phyloP scores from a whole-genome alignment of 176 grass and related monocot species.

The Echinochloa phyllopogon region DNA sequence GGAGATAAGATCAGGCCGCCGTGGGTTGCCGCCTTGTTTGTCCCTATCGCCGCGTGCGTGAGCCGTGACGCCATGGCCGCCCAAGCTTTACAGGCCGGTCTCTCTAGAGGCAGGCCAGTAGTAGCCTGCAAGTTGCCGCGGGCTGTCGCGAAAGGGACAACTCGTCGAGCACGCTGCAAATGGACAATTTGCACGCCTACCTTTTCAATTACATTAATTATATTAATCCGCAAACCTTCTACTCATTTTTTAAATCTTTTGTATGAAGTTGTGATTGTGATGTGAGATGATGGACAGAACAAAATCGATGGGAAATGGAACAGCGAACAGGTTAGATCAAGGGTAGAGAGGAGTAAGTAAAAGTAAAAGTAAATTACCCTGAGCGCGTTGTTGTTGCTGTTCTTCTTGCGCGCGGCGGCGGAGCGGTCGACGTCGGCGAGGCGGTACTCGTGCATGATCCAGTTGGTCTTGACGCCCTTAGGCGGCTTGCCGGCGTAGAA shows the following conservation, averaged over 20 bases:
- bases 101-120: not conserved
- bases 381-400: slow-evolving; percentile 69
- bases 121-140: not conserved
- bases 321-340: no score
- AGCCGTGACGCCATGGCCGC: slow-evolving; percentile 53
- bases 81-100: not conserved
- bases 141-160: slow-evolving; percentile 38
- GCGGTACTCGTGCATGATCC: slow-evolving; percentile 99
- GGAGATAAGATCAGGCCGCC: slow-evolving; percentile 4
- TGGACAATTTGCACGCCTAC: slow-evolving; percentile 36
- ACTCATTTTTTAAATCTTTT: no score
- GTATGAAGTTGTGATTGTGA: no score
- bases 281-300: no score
- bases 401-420: slow-evolving; percentile 63
- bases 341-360: no score
- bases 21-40: not conserved
- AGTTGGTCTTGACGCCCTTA: slow-evolving; percentile 82
- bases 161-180: slow-evolving; percentile 37
- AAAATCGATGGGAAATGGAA: no score
- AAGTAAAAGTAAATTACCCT: slow-evolving; percentile 34
- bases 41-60: slow-evolving; percentile 46
- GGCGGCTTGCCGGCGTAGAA: slow-evolving; percentile 80
- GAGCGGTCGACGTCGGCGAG: slow-evolving; percentile 83
- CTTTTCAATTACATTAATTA: slow-evolving; percentile 12
- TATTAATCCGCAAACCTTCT: not conserved